Evolutionary conservation across 306 rosid genomes (phyloP).

Genomic region (Cicer yamashitae): DNA sequence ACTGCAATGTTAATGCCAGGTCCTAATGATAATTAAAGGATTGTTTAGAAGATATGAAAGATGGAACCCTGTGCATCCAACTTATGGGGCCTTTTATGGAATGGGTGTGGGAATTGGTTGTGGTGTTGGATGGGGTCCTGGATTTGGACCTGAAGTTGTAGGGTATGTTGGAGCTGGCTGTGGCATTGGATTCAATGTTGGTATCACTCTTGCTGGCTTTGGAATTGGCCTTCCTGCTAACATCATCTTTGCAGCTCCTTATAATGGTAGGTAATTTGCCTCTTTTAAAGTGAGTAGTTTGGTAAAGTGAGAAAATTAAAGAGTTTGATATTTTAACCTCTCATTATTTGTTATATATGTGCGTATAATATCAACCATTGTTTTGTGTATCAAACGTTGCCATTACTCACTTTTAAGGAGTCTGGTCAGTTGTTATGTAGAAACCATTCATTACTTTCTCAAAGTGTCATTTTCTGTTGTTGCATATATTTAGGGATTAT

Average conservation of each 20-base stretch:
- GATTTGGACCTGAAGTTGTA: conserved; percentile 94
- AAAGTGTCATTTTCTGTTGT: conserved; percentile 29
- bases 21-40: conserved; percentile 81
- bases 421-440: not conserved
- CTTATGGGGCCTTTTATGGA: conserved; percentile 92
- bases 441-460: conserved; percentile 27
- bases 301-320: too few relatives aligned
- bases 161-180: conserved; percentile 98
- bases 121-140: conserved; percentile 99
- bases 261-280: conserved; percentile 55
- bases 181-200: conserved; percentile 90
- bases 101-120: conserved; percentile 95
- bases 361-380: too few relatives aligned
- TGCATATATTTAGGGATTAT: conserved; percentile 29
- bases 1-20: conserved; percentile 54
- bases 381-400: too few relatives aligned
- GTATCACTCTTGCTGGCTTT: conserved; percentile 76
- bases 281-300: not conserved
- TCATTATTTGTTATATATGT: too few relatives aligned
- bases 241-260: conserved; percentile 58
- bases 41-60: conserved; percentile 67
- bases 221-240: conserved; percentile 90
- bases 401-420: too few relatives aligned
- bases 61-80: conserved; percentile 97
- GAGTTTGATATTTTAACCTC: too few relatives aligned